Evolutionary conservation across 2,329 filamentous ascomycete genomes (phyloP), one percentile per base, ranked within the genome.

Genomic region (Cytospora leucostoma): DNA sequence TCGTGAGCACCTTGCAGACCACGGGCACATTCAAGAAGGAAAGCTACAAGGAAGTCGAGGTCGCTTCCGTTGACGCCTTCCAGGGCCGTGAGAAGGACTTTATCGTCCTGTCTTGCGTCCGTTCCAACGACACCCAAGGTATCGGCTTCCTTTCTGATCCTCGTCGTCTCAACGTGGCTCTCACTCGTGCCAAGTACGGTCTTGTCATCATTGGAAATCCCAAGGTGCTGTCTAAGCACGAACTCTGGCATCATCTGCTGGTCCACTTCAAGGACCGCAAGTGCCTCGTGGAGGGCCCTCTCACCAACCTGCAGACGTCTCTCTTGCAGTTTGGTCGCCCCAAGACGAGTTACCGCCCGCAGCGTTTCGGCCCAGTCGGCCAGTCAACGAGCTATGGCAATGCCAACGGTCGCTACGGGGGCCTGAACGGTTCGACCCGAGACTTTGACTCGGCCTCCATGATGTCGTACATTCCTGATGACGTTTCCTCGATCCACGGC

Each of bases 11-110:
- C n/a, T 98, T 99, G 94, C 95, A 99, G 78, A 93, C 94, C 67
- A 95, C 91, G 13, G 95, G 95, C 59, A 96, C 92, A 0, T 97
- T 96, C 82, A 97, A 96, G 81, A 99, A 99, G 80, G 95, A 99
- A 74, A 87, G 90, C 71, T 99, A 99, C 82, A 98, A 98, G 79
- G 94, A 98, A 73, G 94, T 99, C 32, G 95, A 99, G 76, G 95
- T 99, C 49, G 95, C 95, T 5, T 98, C 94, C 0, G 95, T 99
- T 44, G 95, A 99, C 80, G 95, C 95, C 21, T 99, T 99, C 84
- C 95, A 99, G 75, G 95, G 95, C 59, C 90, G 95, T 81, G 95
- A 99, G 79, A 99, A 99, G 80, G 95, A 99, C 74, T 99, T 97
- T 72, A 99, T 99, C 71, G 93, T 99, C 47, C 82, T 99, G 37